phyloP scores from a whole-genome alignment of 2,329 filamentous ascomycete species.

The Alternaria metachromatica region DNA sequence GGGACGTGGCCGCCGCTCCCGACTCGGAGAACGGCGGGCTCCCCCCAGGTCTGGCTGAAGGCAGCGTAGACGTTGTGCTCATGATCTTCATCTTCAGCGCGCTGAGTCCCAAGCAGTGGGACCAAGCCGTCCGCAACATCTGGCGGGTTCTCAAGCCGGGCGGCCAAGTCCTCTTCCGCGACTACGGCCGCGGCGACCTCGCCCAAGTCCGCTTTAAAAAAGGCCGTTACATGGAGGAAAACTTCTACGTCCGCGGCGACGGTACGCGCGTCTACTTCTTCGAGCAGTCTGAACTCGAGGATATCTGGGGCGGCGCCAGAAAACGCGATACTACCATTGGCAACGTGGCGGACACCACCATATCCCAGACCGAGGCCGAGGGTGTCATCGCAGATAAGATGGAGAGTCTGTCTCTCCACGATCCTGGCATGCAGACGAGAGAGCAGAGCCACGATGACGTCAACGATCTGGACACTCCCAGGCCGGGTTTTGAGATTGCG shows the following conservation, averaged over 20 bases:
- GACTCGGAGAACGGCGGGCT: slow-evolving; percentile 62
- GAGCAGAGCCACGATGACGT: slow-evolving; percentile 5
- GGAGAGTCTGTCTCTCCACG: slow-evolving; percentile 7
- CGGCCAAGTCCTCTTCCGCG: slow-evolving; percentile 91
- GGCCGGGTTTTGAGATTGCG: slow-evolving; percentile 67
- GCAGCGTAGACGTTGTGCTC: slow-evolving; percentile 87
- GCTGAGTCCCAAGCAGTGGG: slow-evolving; percentile 84
- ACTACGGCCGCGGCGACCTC: slow-evolving; percentile 94
- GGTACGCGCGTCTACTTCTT: slow-evolving; percentile 98
- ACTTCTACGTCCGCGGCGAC: slow-evolving; percentile 95
- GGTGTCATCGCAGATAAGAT: slow-evolving; percentile 2
- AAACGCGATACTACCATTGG: slow-evolving; percentile 3
- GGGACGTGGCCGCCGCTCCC: slow-evolving; percentile 73
- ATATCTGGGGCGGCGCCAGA: slow-evolving; percentile 72
- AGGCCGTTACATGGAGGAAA: slow-evolving; percentile 90
- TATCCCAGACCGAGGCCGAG: neutral
- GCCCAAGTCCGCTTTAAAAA: slow-evolving; percentile 98
- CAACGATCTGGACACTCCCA: slow-evolving; percentile 8
- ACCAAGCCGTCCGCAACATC: slow-evolving; percentile 79
- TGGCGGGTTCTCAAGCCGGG: slow-evolving; percentile 85
- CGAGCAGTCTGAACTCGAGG: slow-evolving; percentile 78
- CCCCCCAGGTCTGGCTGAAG: slow-evolving; percentile 77
- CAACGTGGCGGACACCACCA: slow-evolving; percentile 1
- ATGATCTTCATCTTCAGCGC: slow-evolving; percentile 99
- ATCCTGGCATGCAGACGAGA: neutral